These are phyloP conservation scores for Colletotrichum karsti DNA, from an alignment of 2,329 filamentous ascomycete genomes.

Conservation along the genomic window DNA sequence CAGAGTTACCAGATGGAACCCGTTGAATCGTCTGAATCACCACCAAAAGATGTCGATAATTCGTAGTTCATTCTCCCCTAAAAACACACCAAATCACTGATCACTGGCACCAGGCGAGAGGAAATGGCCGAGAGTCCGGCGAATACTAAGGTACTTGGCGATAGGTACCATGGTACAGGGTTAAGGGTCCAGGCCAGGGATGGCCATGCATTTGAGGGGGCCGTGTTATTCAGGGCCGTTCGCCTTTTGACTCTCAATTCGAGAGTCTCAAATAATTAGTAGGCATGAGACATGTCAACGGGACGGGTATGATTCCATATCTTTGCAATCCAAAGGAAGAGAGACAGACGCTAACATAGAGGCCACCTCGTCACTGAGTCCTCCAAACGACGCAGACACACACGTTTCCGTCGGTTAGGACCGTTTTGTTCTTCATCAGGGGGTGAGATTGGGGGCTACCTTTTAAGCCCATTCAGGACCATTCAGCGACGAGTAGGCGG, in stretches of 20 bases:
- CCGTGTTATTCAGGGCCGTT: constrained; percentile 4
- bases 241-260: not conserved
- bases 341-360: not conserved
- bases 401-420: not conserved
- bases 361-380: not conserved
- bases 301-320: too few species aligned
- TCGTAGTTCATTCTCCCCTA: too few species aligned
- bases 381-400: not conserved
- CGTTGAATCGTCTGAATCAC: not conserved
- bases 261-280: too few species aligned
- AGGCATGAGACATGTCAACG: too few species aligned
- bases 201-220: not conserved
- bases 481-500: not conserved
- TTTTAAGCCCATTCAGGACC: not conserved
- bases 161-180: not conserved
- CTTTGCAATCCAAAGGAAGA: not conserved
- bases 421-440: not conserved
- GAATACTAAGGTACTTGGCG: constrained; percentile 5
- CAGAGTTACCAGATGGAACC: not conserved
- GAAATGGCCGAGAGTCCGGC: constrained; percentile 2
- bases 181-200: constrained; percentile 17
- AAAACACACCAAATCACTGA: too few species aligned
- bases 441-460: not conserved
- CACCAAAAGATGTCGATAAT: too few species aligned
- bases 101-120: not conserved